phyloP scores from a whole-genome alignment of 768 basidiomycete species.

The Pisolithus sp. region DNA sequence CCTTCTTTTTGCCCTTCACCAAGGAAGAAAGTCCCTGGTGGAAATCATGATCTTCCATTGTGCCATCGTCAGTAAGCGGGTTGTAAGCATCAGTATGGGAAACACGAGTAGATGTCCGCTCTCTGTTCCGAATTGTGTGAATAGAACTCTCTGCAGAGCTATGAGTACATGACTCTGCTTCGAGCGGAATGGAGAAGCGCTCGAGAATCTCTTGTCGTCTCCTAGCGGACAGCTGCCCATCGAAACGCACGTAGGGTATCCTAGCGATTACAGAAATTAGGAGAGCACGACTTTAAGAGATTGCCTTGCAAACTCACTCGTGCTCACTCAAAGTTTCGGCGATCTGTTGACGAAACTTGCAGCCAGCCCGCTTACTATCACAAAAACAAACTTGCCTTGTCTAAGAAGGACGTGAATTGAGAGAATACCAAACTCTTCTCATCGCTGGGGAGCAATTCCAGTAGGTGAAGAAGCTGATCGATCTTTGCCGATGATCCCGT shows the following conservation, averaged over 20 bases:
- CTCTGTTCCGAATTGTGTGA: constrained; percentile 11
- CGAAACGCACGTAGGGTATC: constrained; percentile 75
- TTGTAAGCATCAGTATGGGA: neutral
- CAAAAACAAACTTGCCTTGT: constrained; percentile 47
- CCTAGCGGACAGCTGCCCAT: constrained; percentile 80
- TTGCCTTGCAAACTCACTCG: constrained; percentile 37
- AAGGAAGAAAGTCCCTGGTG: constrained; percentile 24
- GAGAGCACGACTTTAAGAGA: neutral
- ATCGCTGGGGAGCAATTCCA: constrained; percentile 56
- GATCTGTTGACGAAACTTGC: constrained; percentile 41
- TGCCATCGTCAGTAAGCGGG: neutral
- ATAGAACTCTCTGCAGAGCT: neutral
- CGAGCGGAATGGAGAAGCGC: constrained; percentile 64
- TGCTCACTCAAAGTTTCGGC: constrained; percentile 59
- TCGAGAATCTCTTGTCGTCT: constrained; percentile 72
- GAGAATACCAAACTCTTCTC: constrained; percentile 88
- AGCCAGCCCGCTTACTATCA: neutral
- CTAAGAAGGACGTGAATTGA: constrained; percentile 81
- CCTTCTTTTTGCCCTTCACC: constrained; percentile 26
- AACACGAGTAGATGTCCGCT: neutral
- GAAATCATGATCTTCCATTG: constrained; percentile 25
- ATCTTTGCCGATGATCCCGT: constrained; percentile 76
- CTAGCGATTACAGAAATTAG: constrained; percentile 27
- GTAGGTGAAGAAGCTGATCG: constrained; percentile 68
- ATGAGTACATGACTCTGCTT: constrained; percentile 23